phyloP scores from a whole-genome alignment of 169 alveolate species.

The Miamiensis avidus region DNA sequence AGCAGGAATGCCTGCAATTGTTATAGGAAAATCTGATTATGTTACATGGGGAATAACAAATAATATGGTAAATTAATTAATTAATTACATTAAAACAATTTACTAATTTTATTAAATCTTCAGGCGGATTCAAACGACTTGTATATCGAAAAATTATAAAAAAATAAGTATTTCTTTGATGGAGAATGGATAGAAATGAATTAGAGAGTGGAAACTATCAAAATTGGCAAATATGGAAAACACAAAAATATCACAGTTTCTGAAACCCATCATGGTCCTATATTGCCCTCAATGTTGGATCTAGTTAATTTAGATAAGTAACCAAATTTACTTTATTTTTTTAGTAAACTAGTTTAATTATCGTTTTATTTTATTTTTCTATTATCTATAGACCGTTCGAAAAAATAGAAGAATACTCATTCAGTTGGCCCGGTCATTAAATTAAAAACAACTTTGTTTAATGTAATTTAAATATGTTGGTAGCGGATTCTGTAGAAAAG shows the following conservation, averaged over 20 bases:
- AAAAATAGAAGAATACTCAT: slow-evolving; percentile 15
- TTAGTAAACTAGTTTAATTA: not conserved
- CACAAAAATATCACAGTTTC: slow-evolving; percentile 14
- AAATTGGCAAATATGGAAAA: slow-evolving; percentile 37
- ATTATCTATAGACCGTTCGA: slow-evolving; percentile 7
- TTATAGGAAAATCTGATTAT: slow-evolving; percentile 66
- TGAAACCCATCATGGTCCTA: slow-evolving; percentile 71
- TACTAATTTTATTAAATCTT: slow-evolving; percentile 8
- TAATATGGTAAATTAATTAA: slow-evolving; percentile 13
- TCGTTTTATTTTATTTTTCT: not conserved
- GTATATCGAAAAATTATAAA: slow-evolving; percentile 47
- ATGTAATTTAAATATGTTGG: slow-evolving; percentile 3
- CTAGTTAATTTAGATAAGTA: slow-evolving; percentile 4
- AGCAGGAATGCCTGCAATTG: slow-evolving; percentile 70
- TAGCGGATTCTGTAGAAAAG: slow-evolving; percentile 28
- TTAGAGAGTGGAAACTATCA: slow-evolving; percentile 39
- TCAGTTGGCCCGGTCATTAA: slow-evolving; percentile 41
- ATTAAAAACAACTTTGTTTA: slow-evolving; percentile 33
- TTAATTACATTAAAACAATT: no score
- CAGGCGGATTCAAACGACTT: slow-evolving; percentile 62
- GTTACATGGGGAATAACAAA: slow-evolving; percentile 68
- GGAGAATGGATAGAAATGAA: slow-evolving; percentile 53
- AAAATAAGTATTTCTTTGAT: slow-evolving; percentile 25
- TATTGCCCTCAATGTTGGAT: slow-evolving; percentile 24
- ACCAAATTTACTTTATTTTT: not conserved